phyloP scores from a whole-genome alignment of 441 rosid genomes.

The Codiaeum variegatum region DNA sequence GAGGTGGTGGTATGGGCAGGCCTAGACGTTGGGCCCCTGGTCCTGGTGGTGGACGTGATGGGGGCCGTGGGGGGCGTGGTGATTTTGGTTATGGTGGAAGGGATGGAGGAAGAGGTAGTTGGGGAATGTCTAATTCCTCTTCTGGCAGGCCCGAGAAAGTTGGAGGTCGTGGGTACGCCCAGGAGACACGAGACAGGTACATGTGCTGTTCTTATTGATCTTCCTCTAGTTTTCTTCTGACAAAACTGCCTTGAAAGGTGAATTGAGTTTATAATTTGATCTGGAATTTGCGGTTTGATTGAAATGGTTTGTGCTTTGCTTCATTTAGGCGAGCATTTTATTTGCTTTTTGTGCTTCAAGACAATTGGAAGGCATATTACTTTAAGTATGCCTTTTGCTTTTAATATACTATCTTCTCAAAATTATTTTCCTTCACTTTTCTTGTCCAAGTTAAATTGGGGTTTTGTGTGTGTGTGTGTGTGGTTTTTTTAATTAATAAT shows the following conservation, averaged over 20 bases:
- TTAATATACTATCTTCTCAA: neutral
- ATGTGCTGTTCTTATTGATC: neutral
- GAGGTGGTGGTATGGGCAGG: constrained; percentile 70
- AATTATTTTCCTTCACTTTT: neutral
- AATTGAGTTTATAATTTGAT: neutral
- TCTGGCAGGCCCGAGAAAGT: constrained; percentile 36
- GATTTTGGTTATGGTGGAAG: constrained; percentile 49
- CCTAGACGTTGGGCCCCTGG: constrained; percentile 68
- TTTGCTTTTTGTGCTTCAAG: too few species aligned
- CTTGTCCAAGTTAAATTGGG: constrained; percentile 3
- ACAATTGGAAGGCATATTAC: too few species aligned
- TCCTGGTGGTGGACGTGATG: constrained; percentile 59
- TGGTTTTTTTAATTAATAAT: too few species aligned
- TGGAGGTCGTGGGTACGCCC: constrained; percentile 49
- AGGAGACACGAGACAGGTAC: constrained; percentile 64
- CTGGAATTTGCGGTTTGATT: too few species aligned
- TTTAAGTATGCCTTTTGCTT: too few species aligned
- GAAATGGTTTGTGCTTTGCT: too few species aligned
- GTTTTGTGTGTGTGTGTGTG: too few species aligned
- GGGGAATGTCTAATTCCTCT: constrained; percentile 31
- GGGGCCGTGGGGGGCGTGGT: constrained; percentile 51
- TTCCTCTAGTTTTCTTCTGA: neutral
- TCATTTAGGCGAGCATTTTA: too few species aligned
- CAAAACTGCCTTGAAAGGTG: neutral
- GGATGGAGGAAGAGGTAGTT: constrained; percentile 43